These are phyloP conservation scores for Neurospora sp. DNA, from an alignment of 495 filamentous ascomycete genomes.

Conservation along the genomic window DNA sequence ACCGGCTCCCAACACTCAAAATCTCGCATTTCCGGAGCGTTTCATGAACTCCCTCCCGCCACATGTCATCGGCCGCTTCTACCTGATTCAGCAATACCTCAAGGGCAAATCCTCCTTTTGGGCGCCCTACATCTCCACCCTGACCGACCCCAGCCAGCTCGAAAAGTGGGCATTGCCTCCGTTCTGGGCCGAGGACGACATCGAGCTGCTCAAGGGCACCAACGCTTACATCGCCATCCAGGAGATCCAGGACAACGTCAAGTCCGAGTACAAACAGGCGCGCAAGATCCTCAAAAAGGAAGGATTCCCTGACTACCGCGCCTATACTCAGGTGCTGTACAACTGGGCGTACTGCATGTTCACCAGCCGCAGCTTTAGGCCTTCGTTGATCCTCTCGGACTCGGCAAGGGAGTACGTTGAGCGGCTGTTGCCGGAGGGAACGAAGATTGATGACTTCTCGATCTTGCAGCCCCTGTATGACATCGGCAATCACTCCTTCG, in stretches of 20 bases:
- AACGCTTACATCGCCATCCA: constrained; percentile 37
- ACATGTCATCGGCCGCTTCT: constrained; percentile 38
- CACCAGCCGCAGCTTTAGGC: constrained; percentile 43
- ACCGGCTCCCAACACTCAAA: not conserved
- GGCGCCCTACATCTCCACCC: constrained; percentile 40
- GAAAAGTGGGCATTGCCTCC: constrained; percentile 29
- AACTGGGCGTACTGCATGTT: constrained; percentile 47
- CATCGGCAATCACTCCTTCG: constrained; percentile 41
- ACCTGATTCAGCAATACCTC: constrained; percentile 38
- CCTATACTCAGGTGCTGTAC: constrained; percentile 36
- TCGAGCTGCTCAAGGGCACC: constrained; percentile 37
- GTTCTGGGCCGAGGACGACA: constrained; percentile 36
- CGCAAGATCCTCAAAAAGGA: constrained; percentile 27
- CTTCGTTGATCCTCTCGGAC: constrained; percentile 30
- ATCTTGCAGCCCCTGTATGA: constrained; percentile 44
- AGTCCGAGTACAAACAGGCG: constrained; percentile 34
- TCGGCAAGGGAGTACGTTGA: constrained; percentile 3
- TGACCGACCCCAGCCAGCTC: constrained; percentile 38
- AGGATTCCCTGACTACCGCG: constrained; percentile 15
- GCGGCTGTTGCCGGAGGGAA: constrained; percentile 9
- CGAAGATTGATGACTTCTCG: constrained; percentile 37
- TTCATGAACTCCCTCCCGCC: constrained; percentile 31
- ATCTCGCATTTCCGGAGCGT: constrained; percentile 22
- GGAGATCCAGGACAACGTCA: constrained; percentile 32
- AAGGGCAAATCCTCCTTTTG: constrained; percentile 36